These are phyloP conservation scores for Juglanconis oblonga DNA, from an alignment of 2,329 filamentous ascomycete genomes.

Conservation along the genomic window DNA sequence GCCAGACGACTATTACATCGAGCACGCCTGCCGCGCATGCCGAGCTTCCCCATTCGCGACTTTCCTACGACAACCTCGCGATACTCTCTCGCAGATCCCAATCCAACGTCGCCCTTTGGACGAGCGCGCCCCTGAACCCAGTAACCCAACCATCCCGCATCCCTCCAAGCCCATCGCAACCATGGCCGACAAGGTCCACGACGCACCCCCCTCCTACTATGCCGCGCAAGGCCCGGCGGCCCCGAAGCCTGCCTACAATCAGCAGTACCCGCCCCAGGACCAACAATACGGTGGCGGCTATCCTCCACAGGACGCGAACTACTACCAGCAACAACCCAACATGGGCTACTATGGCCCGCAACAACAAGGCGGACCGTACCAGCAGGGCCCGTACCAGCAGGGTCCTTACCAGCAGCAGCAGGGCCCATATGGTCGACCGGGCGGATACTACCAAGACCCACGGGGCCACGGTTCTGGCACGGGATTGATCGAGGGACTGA, in stretches of 20 bases:
- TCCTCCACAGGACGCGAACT: conserved; percentile 7
- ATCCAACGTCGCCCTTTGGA: not conserved
- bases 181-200: conserved; percentile 15
- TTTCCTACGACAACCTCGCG: no score
- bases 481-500: conserved; percentile 11
- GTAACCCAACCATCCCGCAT: not conserved
- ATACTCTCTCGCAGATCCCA: not conserved
- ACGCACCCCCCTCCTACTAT: conserved; percentile 16
- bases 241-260: conserved; percentile 14
- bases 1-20: not conserved
- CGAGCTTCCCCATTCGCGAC: not conserved
- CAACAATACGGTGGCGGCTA: conserved; percentile 6
- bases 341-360: conserved; percentile 10
- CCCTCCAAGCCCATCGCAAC: not conserved
- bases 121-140: not conserved
- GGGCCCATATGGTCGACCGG: not conserved
- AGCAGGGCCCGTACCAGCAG: conserved; percentile 5
- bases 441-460: conserved; percentile 12
- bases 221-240: conserved; percentile 6
- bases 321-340: conserved; percentile 9
- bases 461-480: conserved; percentile 9
- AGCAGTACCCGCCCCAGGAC: conserved; percentile 6
- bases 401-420: not conserved
- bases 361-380: not conserved
- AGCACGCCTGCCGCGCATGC: not conserved